Percentiles rank a stretch among this genome's conserved stretches.
Conservation (phyloP, 2,329 filamentous ascomycete genomes). For the Fusarium irregulare region DNA sequence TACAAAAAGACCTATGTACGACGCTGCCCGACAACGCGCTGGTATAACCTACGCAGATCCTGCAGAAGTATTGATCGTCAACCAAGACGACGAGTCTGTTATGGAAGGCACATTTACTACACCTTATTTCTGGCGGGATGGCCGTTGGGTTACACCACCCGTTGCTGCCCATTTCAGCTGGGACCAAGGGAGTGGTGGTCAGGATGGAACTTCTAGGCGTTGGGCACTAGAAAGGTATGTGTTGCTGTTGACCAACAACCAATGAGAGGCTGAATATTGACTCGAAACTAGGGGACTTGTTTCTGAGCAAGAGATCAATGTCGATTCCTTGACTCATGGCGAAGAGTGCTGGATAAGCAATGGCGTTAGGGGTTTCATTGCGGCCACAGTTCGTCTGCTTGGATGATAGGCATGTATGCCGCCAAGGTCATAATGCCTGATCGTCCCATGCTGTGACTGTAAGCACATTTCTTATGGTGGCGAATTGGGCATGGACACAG, state of each 20-base stretch:
- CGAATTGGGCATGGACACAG: slow-evolving; percentile 15
- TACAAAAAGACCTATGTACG: slow-evolving; percentile 77
- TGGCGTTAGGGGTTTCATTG: slow-evolving; percentile 82
- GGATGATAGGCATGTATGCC: not conserved
- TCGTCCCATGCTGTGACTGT: not conserved
- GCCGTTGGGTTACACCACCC: slow-evolving; percentile 83
- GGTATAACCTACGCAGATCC: slow-evolving; percentile 62
- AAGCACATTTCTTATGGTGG: slow-evolving; percentile 2
- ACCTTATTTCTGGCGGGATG: slow-evolving; percentile 80
- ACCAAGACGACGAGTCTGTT: slow-evolving; percentile 67
- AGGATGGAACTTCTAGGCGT: slow-evolving; percentile 82
- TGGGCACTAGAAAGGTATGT: slow-evolving; percentile 80
- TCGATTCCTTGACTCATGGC: slow-evolving; percentile 71
- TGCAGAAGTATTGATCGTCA: slow-evolving; percentile 82
- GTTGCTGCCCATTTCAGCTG: slow-evolving; percentile 57
- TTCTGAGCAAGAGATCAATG: slow-evolving; percentile 71
- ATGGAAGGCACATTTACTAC: slow-evolving; percentile 91
- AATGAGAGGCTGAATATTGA: slow-evolving; percentile 4
- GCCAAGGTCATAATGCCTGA: not conserved
- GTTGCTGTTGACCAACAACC: not conserved
- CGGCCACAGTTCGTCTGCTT: slow-evolving; percentile 54
- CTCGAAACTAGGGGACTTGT: slow-evolving; percentile 64
- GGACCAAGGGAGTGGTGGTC: slow-evolving; percentile 73
- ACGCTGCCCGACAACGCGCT: slow-evolving; percentile 72
- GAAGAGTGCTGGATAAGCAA: slow-evolving; percentile 92